phyloP scores from a whole-genome alignment of 2,329 filamentous ascomycete species.

The Aspergillus sojae region DNA sequence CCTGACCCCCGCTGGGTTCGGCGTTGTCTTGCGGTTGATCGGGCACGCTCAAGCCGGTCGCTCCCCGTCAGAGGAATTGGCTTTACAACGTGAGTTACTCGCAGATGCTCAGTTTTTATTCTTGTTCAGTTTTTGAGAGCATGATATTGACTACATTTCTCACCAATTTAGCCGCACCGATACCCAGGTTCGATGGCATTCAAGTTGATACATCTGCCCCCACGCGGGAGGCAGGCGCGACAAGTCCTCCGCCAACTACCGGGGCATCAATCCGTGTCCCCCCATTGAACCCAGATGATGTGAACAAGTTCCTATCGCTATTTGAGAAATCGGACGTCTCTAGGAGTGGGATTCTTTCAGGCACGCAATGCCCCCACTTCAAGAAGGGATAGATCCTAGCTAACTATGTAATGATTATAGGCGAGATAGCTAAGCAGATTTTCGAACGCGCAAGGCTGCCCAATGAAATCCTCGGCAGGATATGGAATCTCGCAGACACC shows the following conservation, averaged over 20 bases:
- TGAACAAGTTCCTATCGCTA: conserved; percentile 81
- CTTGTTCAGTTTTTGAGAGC: background rate
- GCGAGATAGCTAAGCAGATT: conserved; percentile 86
- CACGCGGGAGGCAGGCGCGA: conserved; percentile 51
- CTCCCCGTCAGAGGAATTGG: conserved; percentile 78
- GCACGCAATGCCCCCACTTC: conserved; percentile 36
- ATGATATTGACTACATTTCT: conserved; percentile 7
- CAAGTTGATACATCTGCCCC: conserved; percentile 49
- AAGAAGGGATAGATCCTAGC: background rate
- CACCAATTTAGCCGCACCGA: conserved; percentile 64
- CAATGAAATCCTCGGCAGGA: conserved; percentile 87
- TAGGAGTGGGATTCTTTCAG: conserved; percentile 70
- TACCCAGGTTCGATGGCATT: conserved; percentile 89
- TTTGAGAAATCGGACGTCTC: conserved; percentile 87
- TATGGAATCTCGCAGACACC: conserved; percentile 94
- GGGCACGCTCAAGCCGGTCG: conserved; percentile 90
- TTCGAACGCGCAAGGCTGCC: conserved; percentile 91
- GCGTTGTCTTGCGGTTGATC: conserved; percentile 88
- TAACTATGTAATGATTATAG: conserved; percentile 42
- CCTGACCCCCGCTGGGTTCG: conserved; percentile 89
- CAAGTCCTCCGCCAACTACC: conserved; percentile 48
- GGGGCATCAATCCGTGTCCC: conserved; percentile 79
- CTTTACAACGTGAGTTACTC: conserved; percentile 66
- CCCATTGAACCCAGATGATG: conserved; percentile 83
- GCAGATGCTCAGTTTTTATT: background rate